Base-by-base conservation (phyloP, 129 eudicot genomes). In the Helianthus tuberosus region DNA sequence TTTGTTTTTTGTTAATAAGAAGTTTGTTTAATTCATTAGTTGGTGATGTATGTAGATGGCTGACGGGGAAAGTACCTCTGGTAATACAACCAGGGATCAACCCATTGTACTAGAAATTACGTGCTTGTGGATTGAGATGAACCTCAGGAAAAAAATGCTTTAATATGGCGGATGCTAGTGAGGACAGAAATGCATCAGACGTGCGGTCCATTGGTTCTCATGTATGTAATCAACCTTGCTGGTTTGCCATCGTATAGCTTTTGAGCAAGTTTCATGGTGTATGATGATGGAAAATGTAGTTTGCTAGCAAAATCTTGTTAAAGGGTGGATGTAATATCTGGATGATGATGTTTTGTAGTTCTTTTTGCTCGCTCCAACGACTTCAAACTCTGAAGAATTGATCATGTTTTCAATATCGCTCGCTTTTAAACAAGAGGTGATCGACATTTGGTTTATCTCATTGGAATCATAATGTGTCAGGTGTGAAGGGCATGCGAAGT, bases 291-390 rank as follows among this genome's bases (percentile, higher is more conserved):
- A 82, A 90, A 94, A 48, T 80, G 85, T 29, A 94, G 80, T 69
- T 82, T 94, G 82, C 88, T 90, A 75, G 98, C 97, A 54, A 96
- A 93, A 85, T 94, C 98, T 86, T 94, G 98, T 79, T 94, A 97
- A 72, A 94, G 93, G 4, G 98, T 84, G 9, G 98, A 94, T 64
- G 98, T 90, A 77, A 90, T 88, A 67, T 84, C 88, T 4, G 98
- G 98, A 25, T 57, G 98, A 89, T 39, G 83, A 90, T 78, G 72
- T 88, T 16, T 83, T 80, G 39, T 44, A 76, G 64, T 82, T 86
- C 64, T 76, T 88, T 67, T 78, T 88, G 68, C 82, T 94, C 51
- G 75, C 67, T 65, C 74, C 79, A 13, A 82, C 35, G 23, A 94
- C 93, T 67, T 86, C 75, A 74, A 94, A 90, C 55, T 79, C 66